Conservation (phyloP, 495 filamentous ascomycete genomes). For the Podospora didyma region DNA sequence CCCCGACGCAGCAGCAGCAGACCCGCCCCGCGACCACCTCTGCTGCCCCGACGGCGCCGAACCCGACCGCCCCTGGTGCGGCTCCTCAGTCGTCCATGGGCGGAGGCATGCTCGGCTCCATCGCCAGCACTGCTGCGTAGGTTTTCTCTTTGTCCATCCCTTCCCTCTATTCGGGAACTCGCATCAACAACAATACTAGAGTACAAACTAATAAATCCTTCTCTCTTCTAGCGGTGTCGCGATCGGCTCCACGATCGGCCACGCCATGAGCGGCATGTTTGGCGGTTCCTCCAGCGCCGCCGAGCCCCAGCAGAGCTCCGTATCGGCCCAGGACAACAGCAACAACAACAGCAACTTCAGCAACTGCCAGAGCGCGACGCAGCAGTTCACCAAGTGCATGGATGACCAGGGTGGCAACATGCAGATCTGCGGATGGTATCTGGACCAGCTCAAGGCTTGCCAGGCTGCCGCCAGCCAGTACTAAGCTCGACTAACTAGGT, state of each 20-base stretch:
- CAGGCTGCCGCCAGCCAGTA: constrained; percentile 85
- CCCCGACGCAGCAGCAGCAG: constrained; percentile 57
- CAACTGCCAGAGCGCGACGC: constrained; percentile 75
- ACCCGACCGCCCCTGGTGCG: constrained; percentile 42
- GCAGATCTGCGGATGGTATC: constrained; percentile 95
- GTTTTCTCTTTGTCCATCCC: constrained; percentile 27
- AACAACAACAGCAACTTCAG: constrained; percentile 52
- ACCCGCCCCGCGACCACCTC: constrained; percentile 63
- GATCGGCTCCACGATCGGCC: constrained; percentile 89
- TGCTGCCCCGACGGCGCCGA: constrained; percentile 46
- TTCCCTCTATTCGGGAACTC: not conserved
- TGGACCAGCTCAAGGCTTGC: constrained; percentile 97
- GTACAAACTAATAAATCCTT: not conserved
- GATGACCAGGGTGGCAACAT: constrained; percentile 90
- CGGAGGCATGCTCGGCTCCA: constrained; percentile 76
- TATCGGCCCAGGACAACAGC: constrained; percentile 31
- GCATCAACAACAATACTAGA: constrained; percentile 8
- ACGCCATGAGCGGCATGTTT: constrained; percentile 85
- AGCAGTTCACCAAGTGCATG: constrained; percentile 89
- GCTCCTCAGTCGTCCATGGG: constrained; percentile 50
- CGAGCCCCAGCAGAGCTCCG: constrained; percentile 43
- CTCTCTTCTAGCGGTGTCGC: constrained; percentile 72
- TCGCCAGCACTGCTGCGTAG: constrained; percentile 83
- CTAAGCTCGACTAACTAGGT: constrained; percentile 40
- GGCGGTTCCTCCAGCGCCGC: constrained; percentile 61